Evolutionary conservation across 345 rosid species (phyloP).

Genomic region (Eucalyptus paniculata): DNA sequence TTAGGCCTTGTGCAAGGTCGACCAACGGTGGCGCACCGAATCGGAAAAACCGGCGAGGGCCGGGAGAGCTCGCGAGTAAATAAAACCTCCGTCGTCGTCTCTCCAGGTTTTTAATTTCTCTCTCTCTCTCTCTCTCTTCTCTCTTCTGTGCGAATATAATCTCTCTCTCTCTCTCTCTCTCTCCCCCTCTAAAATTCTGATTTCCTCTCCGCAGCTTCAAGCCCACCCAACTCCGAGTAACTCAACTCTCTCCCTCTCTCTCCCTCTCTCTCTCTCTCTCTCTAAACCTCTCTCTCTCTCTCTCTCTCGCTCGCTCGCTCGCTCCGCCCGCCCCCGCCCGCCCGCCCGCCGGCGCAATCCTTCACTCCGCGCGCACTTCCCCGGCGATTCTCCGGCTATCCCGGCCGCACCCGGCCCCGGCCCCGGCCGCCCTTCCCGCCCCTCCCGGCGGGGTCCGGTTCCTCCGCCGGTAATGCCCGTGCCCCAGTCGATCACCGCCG

Average conservation of each 20-base stretch:
- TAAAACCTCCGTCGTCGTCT: not conserved
- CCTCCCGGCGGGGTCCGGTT: not conserved
- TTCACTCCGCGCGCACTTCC: not conserved
- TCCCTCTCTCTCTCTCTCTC: not conserved
- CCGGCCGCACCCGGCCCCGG: not conserved
- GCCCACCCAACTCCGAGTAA: not conserved
- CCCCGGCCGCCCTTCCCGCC: not conserved
- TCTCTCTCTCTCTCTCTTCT: not conserved
- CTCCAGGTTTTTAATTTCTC: not conserved
- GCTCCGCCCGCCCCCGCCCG: not conserved
- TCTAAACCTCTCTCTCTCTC: not conserved
- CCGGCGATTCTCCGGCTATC: not conserved
- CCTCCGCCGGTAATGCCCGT: not conserved
- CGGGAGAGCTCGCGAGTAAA: not conserved
- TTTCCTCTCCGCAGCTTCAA: not conserved
- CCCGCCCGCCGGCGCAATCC: not conserved
- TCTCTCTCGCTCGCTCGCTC: not conserved
- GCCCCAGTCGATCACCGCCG: not conserved
- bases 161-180: not conserved
- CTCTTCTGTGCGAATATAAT: not conserved
- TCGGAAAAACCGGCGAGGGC: not conserved
- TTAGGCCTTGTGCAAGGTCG: not conserved
- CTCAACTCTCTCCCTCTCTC: not conserved
- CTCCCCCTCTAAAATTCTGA: not conserved
- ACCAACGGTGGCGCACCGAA: not conserved